Conservation (phyloP, 345 rosid species). For the Fremontodendron californicum region DNA sequence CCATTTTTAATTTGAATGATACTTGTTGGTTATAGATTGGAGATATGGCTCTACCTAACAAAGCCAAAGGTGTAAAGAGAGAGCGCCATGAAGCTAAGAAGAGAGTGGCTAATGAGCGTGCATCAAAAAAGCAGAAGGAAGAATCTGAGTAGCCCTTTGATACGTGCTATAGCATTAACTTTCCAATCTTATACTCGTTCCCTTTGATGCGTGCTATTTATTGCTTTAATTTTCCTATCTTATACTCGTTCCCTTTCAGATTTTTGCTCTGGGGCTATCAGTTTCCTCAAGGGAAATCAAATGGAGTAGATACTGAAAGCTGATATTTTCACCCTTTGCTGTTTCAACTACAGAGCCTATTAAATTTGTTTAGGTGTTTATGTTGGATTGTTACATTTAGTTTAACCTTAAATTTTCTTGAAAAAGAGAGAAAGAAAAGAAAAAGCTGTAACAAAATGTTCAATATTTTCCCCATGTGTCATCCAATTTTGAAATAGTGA, state of each 20-base stretch:
- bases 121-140: constrained; percentile 60
- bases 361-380: too few species aligned
- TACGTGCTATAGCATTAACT: too few species aligned
- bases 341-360: neutral
- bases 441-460: neutral
- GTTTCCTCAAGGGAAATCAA: neutral
- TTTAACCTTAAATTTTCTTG: neutral
- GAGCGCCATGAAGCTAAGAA: too few species aligned
- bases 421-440: neutral
- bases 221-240: too few species aligned
- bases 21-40: neutral
- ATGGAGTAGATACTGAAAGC: too few species aligned
- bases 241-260: too few species aligned
- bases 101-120: constrained; percentile 25
- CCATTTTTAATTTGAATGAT: neutral
- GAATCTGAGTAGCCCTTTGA: constrained; percentile 30
- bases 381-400: neutral
- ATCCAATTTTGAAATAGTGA: neutral
- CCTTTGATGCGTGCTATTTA: too few species aligned
- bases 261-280: neutral
- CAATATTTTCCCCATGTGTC: neutral
- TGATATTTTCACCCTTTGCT: too few species aligned
- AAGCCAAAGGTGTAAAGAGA: too few species aligned
- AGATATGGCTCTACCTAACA: too few species aligned
- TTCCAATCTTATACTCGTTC: too few species aligned